Evolutionary conservation across 495 filamentous ascomycete species (phyloP).

Genomic region (Podospora bellae-mahoneyi): DNA sequence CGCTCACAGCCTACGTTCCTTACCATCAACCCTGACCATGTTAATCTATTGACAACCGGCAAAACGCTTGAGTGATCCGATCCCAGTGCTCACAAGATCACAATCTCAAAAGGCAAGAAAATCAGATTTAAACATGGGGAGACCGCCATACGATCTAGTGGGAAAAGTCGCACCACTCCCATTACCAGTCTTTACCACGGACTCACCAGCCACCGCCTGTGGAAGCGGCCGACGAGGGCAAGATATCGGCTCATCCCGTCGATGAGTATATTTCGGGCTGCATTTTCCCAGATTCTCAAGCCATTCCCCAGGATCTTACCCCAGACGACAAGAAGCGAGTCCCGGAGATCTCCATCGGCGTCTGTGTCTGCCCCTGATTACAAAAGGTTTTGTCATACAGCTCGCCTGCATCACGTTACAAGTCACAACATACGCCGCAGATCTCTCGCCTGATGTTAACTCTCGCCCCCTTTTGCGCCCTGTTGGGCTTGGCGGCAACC

Average conservation of each 20-base stretch:
- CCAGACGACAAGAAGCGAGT: conserved; percentile 18
- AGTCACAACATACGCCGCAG: not conserved
- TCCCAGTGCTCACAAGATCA: conserved; percentile 20
- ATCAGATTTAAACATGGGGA: conserved; percentile 28
- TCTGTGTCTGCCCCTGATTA: conserved; percentile 7
- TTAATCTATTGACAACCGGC: conserved; percentile 28
- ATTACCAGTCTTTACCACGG: conserved; percentile 17
- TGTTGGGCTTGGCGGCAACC: conserved; percentile 24
- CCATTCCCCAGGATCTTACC: conserved; percentile 24
- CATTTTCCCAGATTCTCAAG: conserved; percentile 30
- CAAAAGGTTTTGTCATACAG: conserved; percentile 7
- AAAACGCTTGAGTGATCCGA: conserved; percentile 30
- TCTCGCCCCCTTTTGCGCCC: conserved; percentile 19
- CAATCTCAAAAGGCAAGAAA: not conserved
- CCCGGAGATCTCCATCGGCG: conserved; percentile 19
- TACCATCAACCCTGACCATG: conserved; percentile 4
- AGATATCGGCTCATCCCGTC: conserved; percentile 13
- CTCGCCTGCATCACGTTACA: conserved; percentile 21
- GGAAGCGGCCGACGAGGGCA: conserved; percentile 15
- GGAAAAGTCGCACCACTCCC: conserved; percentile 21
- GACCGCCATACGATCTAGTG: conserved; percentile 28
- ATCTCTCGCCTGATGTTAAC: conserved; percentile 16
- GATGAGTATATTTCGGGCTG: conserved; percentile 29
- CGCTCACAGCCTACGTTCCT: not conserved
- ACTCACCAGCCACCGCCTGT: conserved; percentile 13